Base-by-base conservation (phyloP, 306 rosid species). In the Quercus rubra region DNA sequence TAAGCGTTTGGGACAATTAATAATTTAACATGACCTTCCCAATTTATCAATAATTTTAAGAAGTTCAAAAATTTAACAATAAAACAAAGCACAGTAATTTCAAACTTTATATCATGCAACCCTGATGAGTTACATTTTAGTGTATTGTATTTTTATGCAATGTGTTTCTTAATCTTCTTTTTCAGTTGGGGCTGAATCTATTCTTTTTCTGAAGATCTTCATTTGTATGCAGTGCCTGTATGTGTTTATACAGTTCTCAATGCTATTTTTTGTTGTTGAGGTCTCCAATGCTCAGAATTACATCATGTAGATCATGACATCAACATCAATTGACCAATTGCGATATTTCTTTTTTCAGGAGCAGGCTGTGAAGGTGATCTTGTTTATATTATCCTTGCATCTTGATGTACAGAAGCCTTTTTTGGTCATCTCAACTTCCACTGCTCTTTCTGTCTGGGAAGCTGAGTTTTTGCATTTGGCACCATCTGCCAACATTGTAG, bases 361-460 rank as follows among this genome's bases (percentile, higher is more conserved):
- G 79, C 86, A 84, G 79, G 73, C 79, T 71, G 56, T 69, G 81
- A 85, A 85, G 84, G 71, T 85, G 81, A 79, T 82, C 72, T 76
- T 82, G 86, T 85, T 79, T 59, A 66, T 85, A 75, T 73, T 77
- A 79, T 82, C 84, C 13, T 68, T 85, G 82, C 70, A 30, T 59
- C 55, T 78, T 61, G 59, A 57, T 77, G 78, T 76, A 74, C 35
- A 73, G 78, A 79, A 58, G 82, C 88, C 88, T 57, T 66, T 85
- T 76, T 86, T 85, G 61, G 83, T 85, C 63, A 76, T 85, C 70
- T 71, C 88, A 79, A 82, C 84, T 71, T 76, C 84, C 15, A 21
- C 79, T 58, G 78, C 84, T 41, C 80, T 85, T 70, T 59, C 84
- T 79, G 81, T 51, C 23, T 85, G 88, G 88, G 88, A 85, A 76